A percentile compares a stretch with the other conserved stretches of the same genome.
Conservation (phyloP, 1,284 basidiomycete species). For the Sphagnurus paluster region DNA sequence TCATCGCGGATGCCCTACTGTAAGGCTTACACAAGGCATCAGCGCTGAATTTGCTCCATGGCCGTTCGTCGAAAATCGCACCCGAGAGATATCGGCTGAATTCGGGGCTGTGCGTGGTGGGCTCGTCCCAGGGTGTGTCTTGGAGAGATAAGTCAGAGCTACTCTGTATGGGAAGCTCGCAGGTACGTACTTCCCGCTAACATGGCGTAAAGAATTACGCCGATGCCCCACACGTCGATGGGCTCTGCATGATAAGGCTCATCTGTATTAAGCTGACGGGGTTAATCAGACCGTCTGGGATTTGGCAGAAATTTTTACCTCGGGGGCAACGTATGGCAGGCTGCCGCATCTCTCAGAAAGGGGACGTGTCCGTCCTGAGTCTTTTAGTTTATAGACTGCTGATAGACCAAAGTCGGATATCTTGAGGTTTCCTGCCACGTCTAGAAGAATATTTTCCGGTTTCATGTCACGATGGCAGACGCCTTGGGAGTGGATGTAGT, state of each 20-base stretch:
- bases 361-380: constrained; percentile 68
- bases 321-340: constrained; percentile 93
- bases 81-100: constrained; percentile 78
- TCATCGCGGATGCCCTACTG: background rate
- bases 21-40: constrained; percentile 65
- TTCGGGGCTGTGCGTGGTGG: constrained; percentile 78
- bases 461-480: constrained; percentile 19
- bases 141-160: background rate
- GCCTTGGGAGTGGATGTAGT: constrained; percentile 17
- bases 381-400: constrained; percentile 89
- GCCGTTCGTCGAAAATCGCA: constrained; percentile 73
- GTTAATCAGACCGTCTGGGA: background rate
- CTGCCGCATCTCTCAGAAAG: constrained; percentile 89
- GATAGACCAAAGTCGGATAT: constrained; percentile 96
- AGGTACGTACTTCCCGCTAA: constrained; percentile 80
- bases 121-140: constrained; percentile 99
- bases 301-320: constrained; percentile 48
- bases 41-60: constrained; percentile 77
- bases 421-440: constrained; percentile 54
- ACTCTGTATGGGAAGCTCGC: background rate
- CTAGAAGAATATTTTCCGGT: constrained; percentile 19
- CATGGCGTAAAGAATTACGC: constrained; percentile 94
- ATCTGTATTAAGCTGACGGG: constrained; percentile 47
- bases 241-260: constrained; percentile 86
- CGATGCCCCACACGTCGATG: constrained; percentile 94